These are phyloP conservation scores for Cylindrodendrum hubeiense DNA, from an alignment of 2,329 filamentous ascomycete species.

Conservation along the genomic window DNA sequence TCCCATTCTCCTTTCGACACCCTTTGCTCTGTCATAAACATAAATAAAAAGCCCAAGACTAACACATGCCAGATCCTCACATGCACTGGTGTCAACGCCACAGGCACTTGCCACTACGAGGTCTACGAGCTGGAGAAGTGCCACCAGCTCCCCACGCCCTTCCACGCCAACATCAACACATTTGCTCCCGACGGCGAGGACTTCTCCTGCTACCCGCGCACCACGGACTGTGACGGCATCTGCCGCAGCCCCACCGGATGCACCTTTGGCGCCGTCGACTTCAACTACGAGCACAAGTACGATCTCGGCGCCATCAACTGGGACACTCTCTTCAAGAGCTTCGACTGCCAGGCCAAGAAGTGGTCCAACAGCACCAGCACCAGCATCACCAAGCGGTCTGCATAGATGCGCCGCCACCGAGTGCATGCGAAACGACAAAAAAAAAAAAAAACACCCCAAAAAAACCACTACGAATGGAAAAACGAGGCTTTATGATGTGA, in stretches of 20 bases:
- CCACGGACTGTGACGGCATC: conserved; percentile 54
- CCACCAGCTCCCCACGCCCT: conserved; percentile 58
- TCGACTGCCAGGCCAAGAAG: conserved; percentile 47
- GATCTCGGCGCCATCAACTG: conserved; percentile 60
- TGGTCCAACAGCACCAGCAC: neutral
- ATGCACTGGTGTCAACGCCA: conserved; percentile 64
- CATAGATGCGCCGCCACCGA: neutral
- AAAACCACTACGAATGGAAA: neutral
- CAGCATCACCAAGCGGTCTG: neutral
- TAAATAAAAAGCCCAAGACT: conserved; percentile 8
- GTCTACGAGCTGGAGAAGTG: conserved; percentile 59
- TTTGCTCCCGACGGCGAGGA: conserved; percentile 64
- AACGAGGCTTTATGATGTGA: conserved; percentile 18
- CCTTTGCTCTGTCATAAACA: no score
- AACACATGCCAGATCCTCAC: conserved; percentile 56
- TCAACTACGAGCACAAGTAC: conserved; percentile 59
- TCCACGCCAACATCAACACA: conserved; percentile 57
- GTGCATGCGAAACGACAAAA: neutral
- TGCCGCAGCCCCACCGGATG: conserved; percentile 66
- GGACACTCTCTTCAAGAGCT: conserved; percentile 54
- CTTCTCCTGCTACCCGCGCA: conserved; percentile 62
- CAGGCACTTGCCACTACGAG: conserved; percentile 59
- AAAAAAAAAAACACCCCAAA: neutral
- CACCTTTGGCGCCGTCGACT: conserved; percentile 63
- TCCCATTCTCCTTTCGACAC: neutral